These are phyloP conservation scores for Penicillium frequentans DNA, from an alignment of 2,329 filamentous ascomycete genomes.

Conservation along the genomic window DNA sequence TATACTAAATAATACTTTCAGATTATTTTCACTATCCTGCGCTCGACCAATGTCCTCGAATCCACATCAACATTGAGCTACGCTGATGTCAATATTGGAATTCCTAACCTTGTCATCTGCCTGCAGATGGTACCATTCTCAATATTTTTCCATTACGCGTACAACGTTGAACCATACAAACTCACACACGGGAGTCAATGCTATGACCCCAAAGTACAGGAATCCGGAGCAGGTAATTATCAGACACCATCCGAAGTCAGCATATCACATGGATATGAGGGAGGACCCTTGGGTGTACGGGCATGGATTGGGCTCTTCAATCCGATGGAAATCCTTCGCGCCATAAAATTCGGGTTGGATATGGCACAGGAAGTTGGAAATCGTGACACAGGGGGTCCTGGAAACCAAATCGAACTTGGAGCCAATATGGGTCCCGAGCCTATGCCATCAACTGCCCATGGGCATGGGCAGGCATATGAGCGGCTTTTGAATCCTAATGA, in stretches of 20 bases:
- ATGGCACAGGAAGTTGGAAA: not conserved
- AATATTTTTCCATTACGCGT: constrained; percentile 33
- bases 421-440: not conserved
- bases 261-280: not conserved
- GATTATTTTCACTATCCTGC: constrained; percentile 34
- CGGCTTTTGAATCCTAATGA: not conserved
- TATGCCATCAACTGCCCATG: not conserved
- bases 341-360: not conserved
- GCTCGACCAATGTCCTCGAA: constrained; percentile 21
- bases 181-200: not conserved
- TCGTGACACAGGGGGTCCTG: not conserved
- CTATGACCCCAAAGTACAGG: not conserved
- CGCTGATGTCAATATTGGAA: constrained; percentile 31
- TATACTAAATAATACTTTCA: constrained; percentile 4
- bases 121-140: constrained; percentile 33
- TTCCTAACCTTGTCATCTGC: constrained; percentile 32
- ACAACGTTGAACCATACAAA: constrained; percentile 5
- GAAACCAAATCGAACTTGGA: not conserved
- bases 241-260: not conserved
- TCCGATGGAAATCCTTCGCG: not conserved
- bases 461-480: not conserved
- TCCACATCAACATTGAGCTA: constrained; percentile 26
- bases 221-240: not conserved
- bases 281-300: not conserved
- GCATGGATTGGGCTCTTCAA: not conserved